A percentile compares a stretch with the other conserved stretches of the same genome.
Conservation (phyloP, 2,329 filamentous ascomycete genomes). For the Calonectria crousiana region DNA sequence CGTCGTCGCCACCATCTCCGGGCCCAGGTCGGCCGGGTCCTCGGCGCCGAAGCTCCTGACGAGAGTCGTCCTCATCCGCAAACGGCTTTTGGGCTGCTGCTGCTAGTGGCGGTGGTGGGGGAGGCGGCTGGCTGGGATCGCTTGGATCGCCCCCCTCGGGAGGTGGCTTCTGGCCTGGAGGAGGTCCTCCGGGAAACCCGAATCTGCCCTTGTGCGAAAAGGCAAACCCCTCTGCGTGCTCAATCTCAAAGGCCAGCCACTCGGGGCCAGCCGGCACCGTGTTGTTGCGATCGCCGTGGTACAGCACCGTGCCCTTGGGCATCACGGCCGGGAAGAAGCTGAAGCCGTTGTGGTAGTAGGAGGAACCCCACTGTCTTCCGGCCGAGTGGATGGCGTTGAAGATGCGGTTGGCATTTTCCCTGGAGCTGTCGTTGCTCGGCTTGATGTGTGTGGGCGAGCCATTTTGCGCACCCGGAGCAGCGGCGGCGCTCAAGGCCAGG, state of each 20-base stretch:
- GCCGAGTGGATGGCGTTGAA: constrained; percentile 81
- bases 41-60: constrained; percentile 25
- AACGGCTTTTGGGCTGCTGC: constrained; percentile 9
- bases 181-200: not conserved
- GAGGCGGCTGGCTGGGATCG: constrained; percentile 3
- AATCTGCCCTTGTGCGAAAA: constrained; percentile 33
- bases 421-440: constrained; percentile 54
- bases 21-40: not conserved
- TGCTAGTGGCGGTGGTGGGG: constrained; percentile 15
- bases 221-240: constrained; percentile 78
- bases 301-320: constrained; percentile 73
- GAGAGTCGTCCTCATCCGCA: constrained; percentile 1
- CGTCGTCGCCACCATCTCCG: constrained; percentile 19
- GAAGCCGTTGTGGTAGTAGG: constrained; percentile 81
- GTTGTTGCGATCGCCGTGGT: constrained; percentile 69
- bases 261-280: constrained; percentile 67
- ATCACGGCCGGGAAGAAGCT: constrained; percentile 76
- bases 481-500: constrained; percentile 20
- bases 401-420: constrained; percentile 70
- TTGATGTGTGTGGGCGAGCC: constrained; percentile 37
- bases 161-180: not conserved
- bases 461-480: constrained; percentile 6
- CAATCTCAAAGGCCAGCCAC: constrained; percentile 83
- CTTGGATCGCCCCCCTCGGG: not conserved
- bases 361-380: constrained; percentile 80